phyloP scores from a whole-genome alignment of 768 basidiomycete species.

The Termitomyces sp. region DNA sequence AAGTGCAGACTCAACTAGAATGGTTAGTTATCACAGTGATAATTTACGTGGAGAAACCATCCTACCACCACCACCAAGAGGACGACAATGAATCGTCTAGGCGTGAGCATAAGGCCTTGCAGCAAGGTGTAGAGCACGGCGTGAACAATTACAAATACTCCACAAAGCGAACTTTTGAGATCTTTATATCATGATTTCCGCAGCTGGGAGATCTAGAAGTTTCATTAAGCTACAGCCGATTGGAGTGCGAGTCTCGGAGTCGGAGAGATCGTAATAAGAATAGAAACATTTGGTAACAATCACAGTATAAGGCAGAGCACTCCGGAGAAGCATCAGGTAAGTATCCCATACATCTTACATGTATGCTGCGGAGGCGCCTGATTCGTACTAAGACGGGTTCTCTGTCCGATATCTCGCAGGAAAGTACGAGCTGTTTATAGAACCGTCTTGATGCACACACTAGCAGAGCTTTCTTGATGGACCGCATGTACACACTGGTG shows the following conservation, averaged over 20 bases:
- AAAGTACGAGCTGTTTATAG: background rate
- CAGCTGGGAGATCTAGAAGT: conserved; percentile 12
- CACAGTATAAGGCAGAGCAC: conserved; percentile 1
- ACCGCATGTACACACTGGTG: background rate
- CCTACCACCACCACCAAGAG: conserved; percentile 45
- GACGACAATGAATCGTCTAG: conserved; percentile 55
- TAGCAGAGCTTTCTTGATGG: too few species aligned
- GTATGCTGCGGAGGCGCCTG: background rate
- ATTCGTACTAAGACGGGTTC: background rate
- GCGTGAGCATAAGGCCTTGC: conserved; percentile 46
- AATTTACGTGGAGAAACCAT: conserved; percentile 2
- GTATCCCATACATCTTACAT: background rate
- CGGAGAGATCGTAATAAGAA: conserved; percentile 8
- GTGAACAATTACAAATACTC: conserved; percentile 1
- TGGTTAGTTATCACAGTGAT: background rate
- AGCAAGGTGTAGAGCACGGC: background rate
- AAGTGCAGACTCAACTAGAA: conserved; percentile 54
- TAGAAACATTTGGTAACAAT: conserved; percentile 14
- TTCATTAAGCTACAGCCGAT: conserved; percentile 7
- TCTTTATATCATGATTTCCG: conserved; percentile 16
- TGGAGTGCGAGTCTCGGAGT: conserved; percentile 21
- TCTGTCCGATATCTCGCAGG: background rate
- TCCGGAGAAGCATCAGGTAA: background rate
- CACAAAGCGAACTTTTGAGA: background rate
- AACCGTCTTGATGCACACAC: background rate